A percentile compares a stretch with the other conserved stretches of the same genome.
These are phyloP conservation scores for Euphorbia tirucalli DNA, from an alignment of 345 rosid genomes.

Conservation along the genomic window DNA sequence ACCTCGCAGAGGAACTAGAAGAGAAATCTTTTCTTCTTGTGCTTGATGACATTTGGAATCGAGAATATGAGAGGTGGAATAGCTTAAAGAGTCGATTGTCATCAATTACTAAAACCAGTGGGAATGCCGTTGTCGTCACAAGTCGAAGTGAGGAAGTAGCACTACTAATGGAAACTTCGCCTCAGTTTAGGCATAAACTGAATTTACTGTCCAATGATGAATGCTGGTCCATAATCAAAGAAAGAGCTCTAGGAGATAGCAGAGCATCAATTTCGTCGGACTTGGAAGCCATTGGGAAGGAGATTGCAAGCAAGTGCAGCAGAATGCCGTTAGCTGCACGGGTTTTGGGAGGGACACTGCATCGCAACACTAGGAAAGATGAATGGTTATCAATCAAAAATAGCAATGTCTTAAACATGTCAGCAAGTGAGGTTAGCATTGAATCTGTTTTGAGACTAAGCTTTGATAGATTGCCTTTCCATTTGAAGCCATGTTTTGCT, in stretches of 20 bases:
- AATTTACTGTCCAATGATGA: background rate
- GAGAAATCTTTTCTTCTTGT: too few relatives aligned
- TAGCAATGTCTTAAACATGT: slow-evolving; percentile 12
- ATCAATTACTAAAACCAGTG: background rate
- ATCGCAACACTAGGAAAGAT: background rate
- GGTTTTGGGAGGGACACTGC: slow-evolving; percentile 5
- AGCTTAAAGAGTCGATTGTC: slow-evolving; percentile 12
- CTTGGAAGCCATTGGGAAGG: slow-evolving; percentile 16
- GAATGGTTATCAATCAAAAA: slow-evolving; percentile 15
- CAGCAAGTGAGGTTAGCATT: background rate
- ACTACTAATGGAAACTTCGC: slow-evolving; percentile 2
- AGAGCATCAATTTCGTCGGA: background rate
- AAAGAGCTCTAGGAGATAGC: background rate
- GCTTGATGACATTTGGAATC: slow-evolving; percentile 30
- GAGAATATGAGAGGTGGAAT: slow-evolving; percentile 12
- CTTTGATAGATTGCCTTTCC: too few relatives aligned
- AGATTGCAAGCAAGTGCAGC: slow-evolving; percentile 17
- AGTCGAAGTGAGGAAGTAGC: slow-evolving; percentile 20
- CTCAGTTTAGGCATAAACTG: background rate
- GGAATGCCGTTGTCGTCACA: slow-evolving; percentile 15
- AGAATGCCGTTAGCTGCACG: slow-evolving; percentile 18
- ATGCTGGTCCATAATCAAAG: slow-evolving; percentile 21
- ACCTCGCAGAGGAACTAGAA: too few relatives aligned
- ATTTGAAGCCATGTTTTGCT: too few relatives aligned
- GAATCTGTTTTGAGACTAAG: slow-evolving; percentile 5